phyloP scores from a whole-genome alignment of 2,329 filamentous ascomycete genomes.

The Neofusicoccum sp. region DNA sequence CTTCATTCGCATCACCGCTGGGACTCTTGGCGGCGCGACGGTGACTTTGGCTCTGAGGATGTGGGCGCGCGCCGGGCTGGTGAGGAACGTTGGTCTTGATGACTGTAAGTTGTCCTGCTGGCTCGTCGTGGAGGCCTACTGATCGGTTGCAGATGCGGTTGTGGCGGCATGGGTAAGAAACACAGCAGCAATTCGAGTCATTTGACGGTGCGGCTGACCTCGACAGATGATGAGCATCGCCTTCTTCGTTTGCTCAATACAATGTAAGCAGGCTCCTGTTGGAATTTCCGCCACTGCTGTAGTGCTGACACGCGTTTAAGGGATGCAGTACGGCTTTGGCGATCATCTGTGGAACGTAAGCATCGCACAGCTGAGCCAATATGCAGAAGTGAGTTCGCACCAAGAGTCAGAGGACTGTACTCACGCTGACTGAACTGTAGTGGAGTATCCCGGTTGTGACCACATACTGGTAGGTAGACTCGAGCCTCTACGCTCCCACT shows the following conservation, averaged over 20 bases:
- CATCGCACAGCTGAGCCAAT: not conserved
- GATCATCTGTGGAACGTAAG: conserved; percentile 1
- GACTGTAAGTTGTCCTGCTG: not conserved
- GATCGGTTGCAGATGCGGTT: not conserved
- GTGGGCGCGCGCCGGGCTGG: not conserved
- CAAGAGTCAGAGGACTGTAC: not conserved
- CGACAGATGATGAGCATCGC: not conserved
- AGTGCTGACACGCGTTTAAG: not conserved
- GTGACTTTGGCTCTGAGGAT: not conserved
- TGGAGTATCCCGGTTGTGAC: not conserved
- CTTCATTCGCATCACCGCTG: not conserved
- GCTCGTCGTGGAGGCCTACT: not conserved
- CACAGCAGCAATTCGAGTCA: not conserved
- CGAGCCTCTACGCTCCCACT: too few species aligned
- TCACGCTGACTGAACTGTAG: not conserved
- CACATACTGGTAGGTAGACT: not conserved
- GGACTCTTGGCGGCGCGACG: not conserved
- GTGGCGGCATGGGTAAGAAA: conserved; percentile 4
- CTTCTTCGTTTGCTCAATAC: not conserved
- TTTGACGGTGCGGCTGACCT: not conserved
- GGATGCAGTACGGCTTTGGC: conserved; percentile 6
- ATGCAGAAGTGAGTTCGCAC: not conserved
- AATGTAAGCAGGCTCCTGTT: not conserved
- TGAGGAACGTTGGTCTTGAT: conserved; percentile 1
- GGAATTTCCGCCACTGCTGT: not conserved